Percentiles rank a stretch among this genome's conserved stretches.
These are phyloP conservation scores for Lithocarpus polystachyus DNA, from an alignment of 306 rosid species.

Conservation along the genomic window DNA sequence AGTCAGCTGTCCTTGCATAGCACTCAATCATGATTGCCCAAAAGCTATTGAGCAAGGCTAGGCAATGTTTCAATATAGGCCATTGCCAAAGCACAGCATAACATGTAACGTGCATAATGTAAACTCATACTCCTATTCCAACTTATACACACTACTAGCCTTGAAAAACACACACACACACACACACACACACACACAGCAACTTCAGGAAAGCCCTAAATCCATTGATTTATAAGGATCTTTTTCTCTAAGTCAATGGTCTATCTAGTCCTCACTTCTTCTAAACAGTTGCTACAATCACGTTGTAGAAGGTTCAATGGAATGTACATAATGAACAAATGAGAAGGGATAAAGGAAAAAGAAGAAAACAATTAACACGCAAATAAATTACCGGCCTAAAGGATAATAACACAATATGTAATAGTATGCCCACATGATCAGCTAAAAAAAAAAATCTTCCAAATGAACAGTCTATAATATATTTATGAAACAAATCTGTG, in stretches of 20 bases:
- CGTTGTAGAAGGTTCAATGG: not conserved
- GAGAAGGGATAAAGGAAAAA: not conserved
- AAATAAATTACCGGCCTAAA: not conserved
- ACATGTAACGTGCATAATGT: not conserved
- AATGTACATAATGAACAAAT: not conserved
- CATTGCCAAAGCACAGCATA: not conserved
- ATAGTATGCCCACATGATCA: not conserved
- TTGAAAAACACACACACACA: not conserved
- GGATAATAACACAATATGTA: not conserved
- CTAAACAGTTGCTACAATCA: not conserved
- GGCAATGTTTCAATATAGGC: not conserved
- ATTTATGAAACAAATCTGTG: not conserved
- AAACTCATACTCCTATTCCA: not conserved
- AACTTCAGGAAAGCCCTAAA: not conserved
- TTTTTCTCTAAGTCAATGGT: not conserved
- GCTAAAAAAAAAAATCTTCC: not conserved
- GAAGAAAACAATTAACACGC: not conserved
- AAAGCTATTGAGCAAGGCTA: slow-evolving; percentile 1
- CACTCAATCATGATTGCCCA: slow-evolving; percentile 16
- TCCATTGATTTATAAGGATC: not conserved
- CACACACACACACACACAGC: not conserved
- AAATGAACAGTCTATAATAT: not conserved
- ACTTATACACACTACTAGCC: not conserved
- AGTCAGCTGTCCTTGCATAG: not conserved
- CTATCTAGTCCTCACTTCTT: not conserved